Conservation (phyloP, 371 early-diverging fungal genomes). For the Encephalitozoon hellem region DNA sequence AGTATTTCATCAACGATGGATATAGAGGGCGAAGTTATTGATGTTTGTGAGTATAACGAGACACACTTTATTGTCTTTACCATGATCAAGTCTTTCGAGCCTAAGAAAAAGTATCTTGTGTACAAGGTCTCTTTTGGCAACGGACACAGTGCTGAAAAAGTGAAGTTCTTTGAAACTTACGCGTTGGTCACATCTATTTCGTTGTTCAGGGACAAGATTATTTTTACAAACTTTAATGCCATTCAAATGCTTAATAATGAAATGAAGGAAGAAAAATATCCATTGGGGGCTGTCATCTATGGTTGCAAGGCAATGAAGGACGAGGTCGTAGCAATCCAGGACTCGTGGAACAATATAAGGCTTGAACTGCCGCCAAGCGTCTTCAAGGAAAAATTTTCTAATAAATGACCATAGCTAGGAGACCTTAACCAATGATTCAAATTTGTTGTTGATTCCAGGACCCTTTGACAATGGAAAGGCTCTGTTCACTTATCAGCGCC, state of each 20-base stretch:
- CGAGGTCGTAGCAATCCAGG: not conserved
- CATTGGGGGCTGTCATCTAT: not conserved
- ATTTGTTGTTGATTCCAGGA: not conserved
- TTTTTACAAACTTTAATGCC: not conserved
- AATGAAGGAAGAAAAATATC: not conserved
- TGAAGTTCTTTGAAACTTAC: not conserved
- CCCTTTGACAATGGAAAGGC: not conserved
- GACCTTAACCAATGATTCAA: not conserved
- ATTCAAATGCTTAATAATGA: not conserved
- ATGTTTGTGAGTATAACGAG: not conserved
- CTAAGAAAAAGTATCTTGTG: not conserved
- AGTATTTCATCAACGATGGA: not conserved
- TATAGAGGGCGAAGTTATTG: not conserved
- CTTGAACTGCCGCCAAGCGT: not conserved
- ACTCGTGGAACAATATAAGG: slow-evolving; percentile 3
- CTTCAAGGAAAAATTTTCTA: slow-evolving; percentile 15
- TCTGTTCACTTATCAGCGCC: not conserved
- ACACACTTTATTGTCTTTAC: not conserved
- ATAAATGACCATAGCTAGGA: not conserved
- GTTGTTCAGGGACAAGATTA: not conserved
- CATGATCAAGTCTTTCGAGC: not conserved
- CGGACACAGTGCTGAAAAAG: too few relatives aligned
- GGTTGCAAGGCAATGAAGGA: not conserved
- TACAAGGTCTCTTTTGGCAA: not conserved
- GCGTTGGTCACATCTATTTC: not conserved